A percentile compares a stretch with the other conserved stretches of the same genome.
Evolutionary conservation across 2,329 filamentous ascomycete genomes (phyloP).

Genomic region (Paramyrothecium sp.): DNA sequence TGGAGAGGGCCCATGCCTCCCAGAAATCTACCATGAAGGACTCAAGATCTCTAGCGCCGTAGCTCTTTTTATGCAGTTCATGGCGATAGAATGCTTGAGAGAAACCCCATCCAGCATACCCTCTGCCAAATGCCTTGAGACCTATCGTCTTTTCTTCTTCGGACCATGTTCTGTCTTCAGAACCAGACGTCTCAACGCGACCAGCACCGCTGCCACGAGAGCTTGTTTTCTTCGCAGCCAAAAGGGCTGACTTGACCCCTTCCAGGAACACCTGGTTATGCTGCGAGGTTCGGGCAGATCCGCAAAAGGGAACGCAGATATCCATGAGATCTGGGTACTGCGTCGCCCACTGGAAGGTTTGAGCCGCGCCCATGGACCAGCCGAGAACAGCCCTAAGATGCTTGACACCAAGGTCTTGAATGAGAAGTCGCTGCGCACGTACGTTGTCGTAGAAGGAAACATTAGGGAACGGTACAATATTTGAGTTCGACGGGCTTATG

Average conservation of each 20-base stretch:
- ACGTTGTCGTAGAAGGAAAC: slow-evolving; percentile 50
- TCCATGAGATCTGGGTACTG: slow-evolving; percentile 48
- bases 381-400: slow-evolving; percentile 47
- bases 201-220: slow-evolving; percentile 49
- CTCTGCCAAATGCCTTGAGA: slow-evolving; percentile 70
- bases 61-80: slow-evolving; percentile 60
- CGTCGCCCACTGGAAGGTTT: slow-evolving; percentile 50
- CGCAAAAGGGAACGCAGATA: slow-evolving; percentile 46
- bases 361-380: slow-evolving; percentile 56
- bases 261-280: slow-evolving; percentile 57
- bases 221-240: slow-evolving; percentile 35
- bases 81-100: slow-evolving; percentile 77
- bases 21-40: slow-evolving; percentile 75
- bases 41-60: slow-evolving; percentile 68
- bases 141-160: slow-evolving; percentile 40
- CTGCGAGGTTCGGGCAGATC: slow-evolving; percentile 45
- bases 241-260: slow-evolving; percentile 47
- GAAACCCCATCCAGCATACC: slow-evolving; percentile 81
- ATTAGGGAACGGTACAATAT: slow-evolving; percentile 38
- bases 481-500: slow-evolving; percentile 49
- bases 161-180: slow-evolving; percentile 22
- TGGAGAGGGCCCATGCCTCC: slow-evolving; percentile 71
- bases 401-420: slow-evolving; percentile 39
- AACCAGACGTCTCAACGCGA: slow-evolving; percentile 13
- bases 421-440: slow-evolving; percentile 41